Evolutionary conservation across 345 rosid species (phyloP).

Genomic region (Eucalyptus albens): DNA sequence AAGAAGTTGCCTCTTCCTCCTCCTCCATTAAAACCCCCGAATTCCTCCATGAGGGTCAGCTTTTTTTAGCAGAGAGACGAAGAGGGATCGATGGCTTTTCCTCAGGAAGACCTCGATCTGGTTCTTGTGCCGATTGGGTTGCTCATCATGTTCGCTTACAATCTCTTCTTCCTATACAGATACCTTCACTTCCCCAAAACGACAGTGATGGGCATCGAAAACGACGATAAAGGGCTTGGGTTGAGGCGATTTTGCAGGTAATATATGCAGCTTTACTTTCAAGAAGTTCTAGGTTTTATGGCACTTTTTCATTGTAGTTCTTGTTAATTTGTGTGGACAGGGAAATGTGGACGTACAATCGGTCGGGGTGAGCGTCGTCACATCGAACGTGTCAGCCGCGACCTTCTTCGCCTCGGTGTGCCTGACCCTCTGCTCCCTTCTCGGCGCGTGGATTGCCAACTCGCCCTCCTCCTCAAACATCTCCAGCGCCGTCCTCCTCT

Average conservation of each 20-base stretch:
- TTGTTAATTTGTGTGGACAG: not conserved
- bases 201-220: constrained; percentile 58
- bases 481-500: constrained; percentile 24
- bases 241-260: constrained; percentile 51
- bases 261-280: not conserved
- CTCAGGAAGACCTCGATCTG: constrained; percentile 48
- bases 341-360: not conserved
- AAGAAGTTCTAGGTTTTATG: not conserved
- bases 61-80: not conserved
- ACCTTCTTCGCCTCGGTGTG: constrained; percentile 50
- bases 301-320: not conserved
- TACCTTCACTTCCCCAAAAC: constrained; percentile 49
- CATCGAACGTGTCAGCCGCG: constrained; percentile 45
- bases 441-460: constrained; percentile 69
- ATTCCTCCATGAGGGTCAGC: not conserved
- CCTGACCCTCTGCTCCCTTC: constrained; percentile 62
- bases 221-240: constrained; percentile 71
- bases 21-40: not conserved
- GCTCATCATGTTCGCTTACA: constrained; percentile 46
- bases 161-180: constrained; percentile 47
- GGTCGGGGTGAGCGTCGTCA: constrained; percentile 25
- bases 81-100: not conserved
- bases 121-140: constrained; percentile 56
- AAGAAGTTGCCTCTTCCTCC: not conserved
- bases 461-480: constrained; percentile 22